A percentile compares a stretch with the other conserved stretches of the same genome.
Evolutionary conservation across 2,329 filamentous ascomycete species (phyloP).

Genomic region (Colletotrichum godetiae): DNA sequence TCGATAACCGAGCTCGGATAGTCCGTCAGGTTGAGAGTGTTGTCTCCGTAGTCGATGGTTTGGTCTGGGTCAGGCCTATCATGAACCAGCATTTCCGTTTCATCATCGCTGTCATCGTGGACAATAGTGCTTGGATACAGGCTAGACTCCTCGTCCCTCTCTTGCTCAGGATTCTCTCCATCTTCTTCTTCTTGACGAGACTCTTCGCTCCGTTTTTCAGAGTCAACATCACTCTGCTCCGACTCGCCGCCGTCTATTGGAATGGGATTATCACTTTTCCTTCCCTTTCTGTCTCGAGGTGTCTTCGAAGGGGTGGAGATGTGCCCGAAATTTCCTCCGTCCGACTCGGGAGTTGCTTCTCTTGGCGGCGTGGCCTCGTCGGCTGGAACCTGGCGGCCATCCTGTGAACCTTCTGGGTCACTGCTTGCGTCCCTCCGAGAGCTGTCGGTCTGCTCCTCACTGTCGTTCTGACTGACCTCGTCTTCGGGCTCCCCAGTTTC

Average conservation of each 20-base stretch:
- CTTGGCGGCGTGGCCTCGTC: no score
- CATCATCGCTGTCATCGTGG: neutral
- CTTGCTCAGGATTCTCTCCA: neutral
- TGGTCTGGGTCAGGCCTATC: neutral
- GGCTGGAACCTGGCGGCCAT: neutral
- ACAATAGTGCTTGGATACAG: neutral
- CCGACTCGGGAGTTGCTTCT: neutral
- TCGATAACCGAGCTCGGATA: neutral
- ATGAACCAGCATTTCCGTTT: neutral
- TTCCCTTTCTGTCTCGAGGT: neutral
- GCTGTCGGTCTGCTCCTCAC: neutral
- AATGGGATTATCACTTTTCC: neutral
- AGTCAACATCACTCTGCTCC: no score
- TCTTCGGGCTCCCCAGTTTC: neutral
- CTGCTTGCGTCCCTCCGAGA: neutral
- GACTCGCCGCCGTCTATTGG: no score
- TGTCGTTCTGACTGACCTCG: neutral
- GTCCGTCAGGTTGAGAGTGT: neutral
- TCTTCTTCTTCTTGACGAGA: neutral
- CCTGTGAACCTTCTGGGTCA: neutral
- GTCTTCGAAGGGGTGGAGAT: neutral
- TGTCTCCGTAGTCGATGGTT: neutral
- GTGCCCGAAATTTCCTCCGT: neutral
- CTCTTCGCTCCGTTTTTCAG: neutral
- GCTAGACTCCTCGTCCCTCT: no score